Evolutionary conservation across 2,329 filamentous ascomycete genomes (phyloP).

Genomic region (Diplodia mutila): DNA sequence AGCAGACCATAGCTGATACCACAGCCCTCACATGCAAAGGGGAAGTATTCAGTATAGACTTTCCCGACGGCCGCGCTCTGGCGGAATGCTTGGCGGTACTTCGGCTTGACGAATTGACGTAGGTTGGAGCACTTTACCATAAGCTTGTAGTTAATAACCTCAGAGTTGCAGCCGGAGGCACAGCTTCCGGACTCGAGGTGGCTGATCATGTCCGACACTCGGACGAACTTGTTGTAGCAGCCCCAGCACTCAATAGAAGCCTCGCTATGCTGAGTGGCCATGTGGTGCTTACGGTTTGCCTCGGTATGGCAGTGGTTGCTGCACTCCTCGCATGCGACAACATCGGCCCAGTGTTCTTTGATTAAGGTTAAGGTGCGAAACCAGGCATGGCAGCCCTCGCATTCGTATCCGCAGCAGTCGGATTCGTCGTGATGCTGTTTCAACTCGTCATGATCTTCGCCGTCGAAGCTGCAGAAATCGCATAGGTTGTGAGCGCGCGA

Average conservation of each 20-base stretch:
- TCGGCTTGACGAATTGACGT: not conserved
- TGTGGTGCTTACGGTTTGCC: slow-evolving; percentile 8
- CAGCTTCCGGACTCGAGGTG: slow-evolving; percentile 14
- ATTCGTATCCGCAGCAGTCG: not conserved
- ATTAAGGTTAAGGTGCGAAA: not conserved
- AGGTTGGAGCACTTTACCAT: not conserved
- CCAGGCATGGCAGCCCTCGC: slow-evolving; percentile 9
- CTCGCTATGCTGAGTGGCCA: not conserved
- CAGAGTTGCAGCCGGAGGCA: slow-evolving; percentile 1
- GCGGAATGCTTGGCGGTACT: not conserved
- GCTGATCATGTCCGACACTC: not conserved
- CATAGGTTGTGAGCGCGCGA: slow-evolving; percentile 10
- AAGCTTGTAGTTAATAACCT: not conserved
- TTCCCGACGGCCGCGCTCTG: not conserved
- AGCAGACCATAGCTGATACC: not conserved
- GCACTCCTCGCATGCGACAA: slow-evolving; percentile 1
- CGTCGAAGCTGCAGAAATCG: slow-evolving; percentile 7
- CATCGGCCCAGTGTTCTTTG: not conserved
- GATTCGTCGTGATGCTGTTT: not conserved
- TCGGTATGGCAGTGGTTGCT: slow-evolving; percentile 1
- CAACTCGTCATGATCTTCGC: not conserved
- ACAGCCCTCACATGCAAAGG: not conserved
- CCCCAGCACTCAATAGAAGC: slow-evolving; percentile 12
- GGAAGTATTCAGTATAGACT: not conserved
- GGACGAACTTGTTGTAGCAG: not conserved